Percentiles rank a stretch among this genome's conserved stretches.
phyloP scores from a whole-genome alignment of 2,329 filamentous ascomycete species.

The Trichoderma sp. region DNA sequence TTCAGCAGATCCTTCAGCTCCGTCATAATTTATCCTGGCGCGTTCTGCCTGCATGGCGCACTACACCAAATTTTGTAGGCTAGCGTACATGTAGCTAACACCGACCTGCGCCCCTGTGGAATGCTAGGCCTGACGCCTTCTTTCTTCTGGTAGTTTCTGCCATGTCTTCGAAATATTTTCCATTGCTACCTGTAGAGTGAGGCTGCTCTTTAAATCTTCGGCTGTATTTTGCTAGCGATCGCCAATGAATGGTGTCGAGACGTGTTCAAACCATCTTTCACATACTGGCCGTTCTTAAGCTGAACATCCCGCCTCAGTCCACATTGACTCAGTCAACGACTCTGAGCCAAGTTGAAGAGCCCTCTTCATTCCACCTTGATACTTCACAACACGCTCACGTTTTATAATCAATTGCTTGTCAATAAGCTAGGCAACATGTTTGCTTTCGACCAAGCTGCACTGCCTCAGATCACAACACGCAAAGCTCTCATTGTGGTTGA shows the following conservation, averaged over 20 bases:
- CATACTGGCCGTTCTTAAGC: background rate
- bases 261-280: background rate
- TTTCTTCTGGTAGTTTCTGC: background rate
- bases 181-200: background rate
- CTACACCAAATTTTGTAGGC: slow-evolving; percentile 18
- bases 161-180: background rate
- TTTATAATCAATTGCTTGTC: background rate
- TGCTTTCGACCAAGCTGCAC: slow-evolving; percentile 55
- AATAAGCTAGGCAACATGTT: slow-evolving; percentile 45
- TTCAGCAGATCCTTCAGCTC: background rate
- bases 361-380: background rate
- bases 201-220: background rate
- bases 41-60: slow-evolving; percentile 14
- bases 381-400: background rate
- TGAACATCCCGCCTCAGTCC: background rate
- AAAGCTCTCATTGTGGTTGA: slow-evolving; percentile 81
- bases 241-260: background rate
- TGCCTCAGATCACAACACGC: slow-evolving; percentile 60
- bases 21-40: background rate
- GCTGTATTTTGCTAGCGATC: background rate
- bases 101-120: slow-evolving; percentile 12
- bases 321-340: background rate
- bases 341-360: background rate
- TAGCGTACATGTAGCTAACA: slow-evolving; percentile 15
- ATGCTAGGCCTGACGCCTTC: slow-evolving; percentile 3